Conservation (phyloP, 2,329 filamentous ascomycete genomes). For the Tolypocladium sp. region DNA sequence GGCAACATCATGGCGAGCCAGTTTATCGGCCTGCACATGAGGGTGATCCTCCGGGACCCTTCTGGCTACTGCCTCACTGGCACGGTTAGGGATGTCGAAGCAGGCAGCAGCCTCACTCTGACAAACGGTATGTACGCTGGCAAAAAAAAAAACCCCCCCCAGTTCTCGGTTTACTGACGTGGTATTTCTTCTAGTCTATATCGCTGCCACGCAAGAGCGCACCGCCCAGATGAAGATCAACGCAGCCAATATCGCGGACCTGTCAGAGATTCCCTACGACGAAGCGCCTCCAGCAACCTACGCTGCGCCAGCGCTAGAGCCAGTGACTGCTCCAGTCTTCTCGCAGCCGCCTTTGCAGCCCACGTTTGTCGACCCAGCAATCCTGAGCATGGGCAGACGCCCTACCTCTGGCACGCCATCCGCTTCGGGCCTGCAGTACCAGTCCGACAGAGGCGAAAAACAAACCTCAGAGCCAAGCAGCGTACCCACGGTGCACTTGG, state of each 20-base stretch:
- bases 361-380: constrained; percentile 71
- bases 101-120: constrained; percentile 60
- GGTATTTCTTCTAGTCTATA: constrained; percentile 22
- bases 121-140: constrained; percentile 51
- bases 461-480: not conserved
- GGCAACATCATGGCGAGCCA: constrained; percentile 38
- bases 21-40: constrained; percentile 70
- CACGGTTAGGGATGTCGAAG: constrained; percentile 57
- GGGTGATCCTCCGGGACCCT: constrained; percentile 61
- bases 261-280: constrained; percentile 28
- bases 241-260: constrained; percentile 34
- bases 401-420: constrained; percentile 21
- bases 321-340: constrained; percentile 14
- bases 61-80: constrained; percentile 58
- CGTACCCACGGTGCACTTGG: not conserved
- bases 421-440: constrained; percentile 7
- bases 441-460: constrained; percentile 3
- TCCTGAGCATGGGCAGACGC: constrained; percentile 55
- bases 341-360: constrained; percentile 21
- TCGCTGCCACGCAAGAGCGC: constrained; percentile 32
- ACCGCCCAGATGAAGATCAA: constrained; percentile 33
- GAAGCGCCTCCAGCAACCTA: constrained; percentile 17
- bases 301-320: constrained; percentile 13
- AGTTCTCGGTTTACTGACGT: not conserved
- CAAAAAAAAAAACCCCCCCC: not conserved